Conservation (phyloP, 345 rosid genomes). For the Linum usitatissimum region DNA sequence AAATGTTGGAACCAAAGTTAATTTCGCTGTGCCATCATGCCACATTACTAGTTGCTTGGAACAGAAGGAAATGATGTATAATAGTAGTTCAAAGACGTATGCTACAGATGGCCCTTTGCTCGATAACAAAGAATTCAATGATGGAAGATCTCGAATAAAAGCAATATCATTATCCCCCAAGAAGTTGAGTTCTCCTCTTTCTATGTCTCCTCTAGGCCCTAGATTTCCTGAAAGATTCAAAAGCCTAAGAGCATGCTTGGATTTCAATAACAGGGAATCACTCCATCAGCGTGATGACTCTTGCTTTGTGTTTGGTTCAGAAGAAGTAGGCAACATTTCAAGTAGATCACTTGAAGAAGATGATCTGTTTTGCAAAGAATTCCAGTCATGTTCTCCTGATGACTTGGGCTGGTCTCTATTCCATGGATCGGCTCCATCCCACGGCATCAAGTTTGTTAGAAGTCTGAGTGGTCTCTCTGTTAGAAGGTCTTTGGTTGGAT, state of each 20-base stretch:
- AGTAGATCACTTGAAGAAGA: constrained; percentile 51
- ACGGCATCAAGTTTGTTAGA: constrained; percentile 38
- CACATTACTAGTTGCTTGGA: constrained; percentile 39
- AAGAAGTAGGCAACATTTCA: constrained; percentile 28
- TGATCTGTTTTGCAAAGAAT: constrained; percentile 38
- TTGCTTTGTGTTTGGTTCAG: constrained; percentile 17
- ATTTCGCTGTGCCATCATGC: constrained; percentile 24
- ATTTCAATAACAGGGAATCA: constrained; percentile 24
- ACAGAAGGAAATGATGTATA: constrained; percentile 23
- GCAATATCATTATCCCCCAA: constrained; percentile 37
- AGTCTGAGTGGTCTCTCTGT: constrained; percentile 68
- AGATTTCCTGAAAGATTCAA: constrained; percentile 48
- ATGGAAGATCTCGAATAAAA: constrained; percentile 28
- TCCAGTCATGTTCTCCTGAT: constrained; percentile 37
- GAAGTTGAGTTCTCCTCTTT: constrained; percentile 38
- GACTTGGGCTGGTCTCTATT: constrained; percentile 24
- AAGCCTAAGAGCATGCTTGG: constrained; percentile 27
- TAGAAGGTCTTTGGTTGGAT: constrained; percentile 88
- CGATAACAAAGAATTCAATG: constrained; percentile 31
- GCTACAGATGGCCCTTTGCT: constrained; percentile 70
- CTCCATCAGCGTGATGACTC: constrained; percentile 24
- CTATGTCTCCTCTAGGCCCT: constrained; percentile 85
- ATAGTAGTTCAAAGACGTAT: constrained; percentile 27
- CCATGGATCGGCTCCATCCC: constrained; percentile 41
- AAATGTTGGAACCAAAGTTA: constrained; percentile 35